A percentile compares a stretch with the other conserved stretches of the same genome.
These are phyloP conservation scores for Ottelia alismoides DNA, from an alignment of 106 monocot species.

Conservation along the genomic window DNA sequence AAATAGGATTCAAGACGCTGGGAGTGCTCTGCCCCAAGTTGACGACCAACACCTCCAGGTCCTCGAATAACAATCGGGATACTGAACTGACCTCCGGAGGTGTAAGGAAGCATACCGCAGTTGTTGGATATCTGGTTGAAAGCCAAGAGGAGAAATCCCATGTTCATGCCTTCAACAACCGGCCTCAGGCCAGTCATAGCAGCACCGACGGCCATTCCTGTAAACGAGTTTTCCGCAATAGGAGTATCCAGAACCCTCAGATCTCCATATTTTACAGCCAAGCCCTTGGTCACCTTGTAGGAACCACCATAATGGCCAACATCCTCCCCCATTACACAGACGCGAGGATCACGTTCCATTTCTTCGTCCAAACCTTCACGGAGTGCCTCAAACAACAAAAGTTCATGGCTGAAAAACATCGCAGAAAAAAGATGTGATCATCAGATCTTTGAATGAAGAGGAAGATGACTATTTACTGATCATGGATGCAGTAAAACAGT, in stretches of 20 bases:
- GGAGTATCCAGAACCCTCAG: conserved; percentile 89
- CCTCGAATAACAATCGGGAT: conserved; percentile 92
- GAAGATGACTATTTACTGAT: neutral
- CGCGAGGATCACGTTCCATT: conserved; percentile 72
- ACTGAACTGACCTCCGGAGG: conserved; percentile 89
- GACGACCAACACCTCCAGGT: conserved; percentile 90
- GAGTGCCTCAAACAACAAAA: conserved; percentile 89
- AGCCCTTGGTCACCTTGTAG: conserved; percentile 85
- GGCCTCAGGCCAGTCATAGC: conserved; percentile 73
- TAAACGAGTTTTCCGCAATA: conserved; percentile 96
- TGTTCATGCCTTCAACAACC: conserved; percentile 92
- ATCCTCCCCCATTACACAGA: conserved; percentile 92
- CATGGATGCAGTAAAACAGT: neutral
- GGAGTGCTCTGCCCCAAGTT: conserved; percentile 91
- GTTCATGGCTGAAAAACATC: conserved; percentile 46
- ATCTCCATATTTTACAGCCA: conserved; percentile 73
- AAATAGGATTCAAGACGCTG: conserved; percentile 98
- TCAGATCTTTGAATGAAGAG: neutral
- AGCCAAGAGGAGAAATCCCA: conserved; percentile 90
- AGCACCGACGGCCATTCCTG: conserved; percentile 84
- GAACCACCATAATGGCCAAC: conserved; percentile 99
- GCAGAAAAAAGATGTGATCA: neutral
- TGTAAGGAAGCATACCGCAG: conserved; percentile 98
- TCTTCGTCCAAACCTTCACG: conserved; percentile 90
- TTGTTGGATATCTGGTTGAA: conserved; percentile 98